A percentile compares a stretch with the other conserved stretches of the same genome.
phyloP scores from a whole-genome alignment of 148 eudicot species.

The Limonium bicolor region DNA sequence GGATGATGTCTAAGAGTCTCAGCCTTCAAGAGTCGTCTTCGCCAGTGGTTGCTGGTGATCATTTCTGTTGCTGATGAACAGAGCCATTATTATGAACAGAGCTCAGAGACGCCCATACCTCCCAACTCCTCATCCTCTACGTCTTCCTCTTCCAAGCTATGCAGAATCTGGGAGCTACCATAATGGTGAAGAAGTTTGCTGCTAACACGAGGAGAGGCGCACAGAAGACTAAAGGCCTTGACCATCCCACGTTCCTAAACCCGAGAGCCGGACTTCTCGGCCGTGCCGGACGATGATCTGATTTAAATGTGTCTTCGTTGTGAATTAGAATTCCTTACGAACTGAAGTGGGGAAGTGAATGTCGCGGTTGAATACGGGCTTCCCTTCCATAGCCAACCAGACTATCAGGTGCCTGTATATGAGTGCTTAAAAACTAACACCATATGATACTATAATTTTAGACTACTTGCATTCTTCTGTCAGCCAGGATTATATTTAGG shows the following conservation, averaged over 20 bases:
- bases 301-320: too few relatives aligned
- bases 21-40: slow-evolving; percentile 42
- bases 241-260: slow-evolving; percentile 49
- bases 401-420: too few relatives aligned
- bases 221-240: slow-evolving; percentile 32
- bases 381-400: too few relatives aligned
- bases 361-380: too few relatives aligned
- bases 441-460: too few relatives aligned
- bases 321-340: too few relatives aligned
- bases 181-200: slow-evolving; percentile 59
- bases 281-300: slow-evolving; percentile 43
- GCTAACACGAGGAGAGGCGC: slow-evolving; percentile 58
- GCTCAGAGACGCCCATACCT: slow-evolving; percentile 9
- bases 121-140: too few relatives aligned
- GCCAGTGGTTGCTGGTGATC: too few relatives aligned
- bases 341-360: too few relatives aligned
- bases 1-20: slow-evolving; percentile 35
- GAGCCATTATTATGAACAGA: slow-evolving; percentile 7
- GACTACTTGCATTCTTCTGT: too few relatives aligned
- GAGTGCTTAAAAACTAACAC: too few relatives aligned
- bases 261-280: slow-evolving; percentile 82
- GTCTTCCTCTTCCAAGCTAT: slow-evolving; percentile 33
- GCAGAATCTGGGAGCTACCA: slow-evolving; percentile 40
- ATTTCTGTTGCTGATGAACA: slow-evolving; percentile 1
- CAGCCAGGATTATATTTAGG: too few relatives aligned